These are phyloP conservation scores for Daldinia eschscholtzii DNA, from an alignment of 2,329 filamentous ascomycete genomes.

Conservation along the genomic window DNA sequence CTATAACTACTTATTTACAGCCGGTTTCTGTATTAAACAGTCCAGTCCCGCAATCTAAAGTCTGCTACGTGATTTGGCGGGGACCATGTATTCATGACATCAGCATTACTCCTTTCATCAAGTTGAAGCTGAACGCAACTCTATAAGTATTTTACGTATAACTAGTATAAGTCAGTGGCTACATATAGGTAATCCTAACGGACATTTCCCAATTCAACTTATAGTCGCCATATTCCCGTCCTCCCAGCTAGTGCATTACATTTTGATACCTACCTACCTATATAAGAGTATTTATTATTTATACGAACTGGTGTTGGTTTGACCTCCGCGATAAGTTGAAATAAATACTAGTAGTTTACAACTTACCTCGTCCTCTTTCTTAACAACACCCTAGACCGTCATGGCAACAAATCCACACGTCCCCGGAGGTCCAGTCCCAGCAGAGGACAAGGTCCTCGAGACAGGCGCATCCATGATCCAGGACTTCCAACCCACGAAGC, in stretches of 20 bases:
- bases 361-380: not conserved
- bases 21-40: not conserved
- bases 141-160: not conserved
- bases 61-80: conserved; percentile 24
- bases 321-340: not conserved
- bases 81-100: conserved; percentile 43
- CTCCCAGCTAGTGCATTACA: not conserved
- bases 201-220: conserved; percentile 7
- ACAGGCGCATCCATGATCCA: conserved; percentile 72
- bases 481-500: conserved; percentile 78
- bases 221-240: not conserved
- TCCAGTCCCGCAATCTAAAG: conserved; percentile 16
- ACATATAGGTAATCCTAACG: conserved; percentile 13
- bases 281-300: not conserved
- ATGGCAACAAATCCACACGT: conserved; percentile 47
- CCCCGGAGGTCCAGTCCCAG: conserved; percentile 64
- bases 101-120: conserved; percentile 30
- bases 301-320: not conserved
- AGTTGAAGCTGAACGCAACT: not conserved
- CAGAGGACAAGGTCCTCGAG: conserved; percentile 70
- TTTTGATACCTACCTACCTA: not conserved
- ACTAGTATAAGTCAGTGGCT: not conserved
- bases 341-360: not conserved
- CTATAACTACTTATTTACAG: not conserved
- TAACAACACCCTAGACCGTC: not conserved